These are phyloP conservation scores for Ustilago shanxiensis DNA, from an alignment of 1,284 basidiomycete genomes.

Conservation along the genomic window DNA sequence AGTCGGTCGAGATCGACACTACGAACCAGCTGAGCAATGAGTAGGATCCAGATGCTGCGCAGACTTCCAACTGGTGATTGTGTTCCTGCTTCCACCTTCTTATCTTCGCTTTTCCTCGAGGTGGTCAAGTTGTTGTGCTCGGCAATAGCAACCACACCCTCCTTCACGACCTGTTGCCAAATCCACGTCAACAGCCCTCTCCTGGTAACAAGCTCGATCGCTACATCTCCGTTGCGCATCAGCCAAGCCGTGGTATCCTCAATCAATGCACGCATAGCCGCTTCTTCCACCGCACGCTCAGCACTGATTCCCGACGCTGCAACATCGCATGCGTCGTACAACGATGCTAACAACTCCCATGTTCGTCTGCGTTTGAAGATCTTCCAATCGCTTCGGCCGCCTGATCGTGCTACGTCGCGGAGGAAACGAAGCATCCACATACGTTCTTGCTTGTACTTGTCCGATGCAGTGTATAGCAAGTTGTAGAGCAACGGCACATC, in stretches of 20 bases:
- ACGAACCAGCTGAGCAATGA: constrained; percentile 16
- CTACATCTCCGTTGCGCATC: constrained; percentile 38
- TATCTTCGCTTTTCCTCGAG: background rate
- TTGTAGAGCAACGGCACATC: constrained; percentile 88
- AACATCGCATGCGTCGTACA: constrained; percentile 77
- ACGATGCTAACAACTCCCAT: constrained; percentile 85
- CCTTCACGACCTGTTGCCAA: constrained; percentile 45
- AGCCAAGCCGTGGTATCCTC: constrained; percentile 46
- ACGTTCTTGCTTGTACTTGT: constrained; percentile 83
- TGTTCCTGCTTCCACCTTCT: background rate
- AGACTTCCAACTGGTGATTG: background rate
- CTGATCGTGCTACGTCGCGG: constrained; percentile 80
- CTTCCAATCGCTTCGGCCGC: constrained; percentile 80
- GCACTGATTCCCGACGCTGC: constrained; percentile 7
- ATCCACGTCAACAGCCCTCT: constrained; percentile 56
- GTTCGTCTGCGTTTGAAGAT: constrained; percentile 84
- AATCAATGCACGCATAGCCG: constrained; percentile 35
- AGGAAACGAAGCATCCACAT: constrained; percentile 88
- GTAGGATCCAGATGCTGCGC: constrained; percentile 28
- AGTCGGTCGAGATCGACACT: constrained; percentile 42
- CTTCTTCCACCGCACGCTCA: constrained; percentile 35
- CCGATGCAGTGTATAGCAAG: constrained; percentile 81
- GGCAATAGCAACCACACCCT: constrained; percentile 29
- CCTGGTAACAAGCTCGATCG: constrained; percentile 48
- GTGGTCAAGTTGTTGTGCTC: background rate